Evolutionary conservation across 495 filamentous ascomycete species (phyloP).

Genomic region (Acidiella bohemica): DNA sequence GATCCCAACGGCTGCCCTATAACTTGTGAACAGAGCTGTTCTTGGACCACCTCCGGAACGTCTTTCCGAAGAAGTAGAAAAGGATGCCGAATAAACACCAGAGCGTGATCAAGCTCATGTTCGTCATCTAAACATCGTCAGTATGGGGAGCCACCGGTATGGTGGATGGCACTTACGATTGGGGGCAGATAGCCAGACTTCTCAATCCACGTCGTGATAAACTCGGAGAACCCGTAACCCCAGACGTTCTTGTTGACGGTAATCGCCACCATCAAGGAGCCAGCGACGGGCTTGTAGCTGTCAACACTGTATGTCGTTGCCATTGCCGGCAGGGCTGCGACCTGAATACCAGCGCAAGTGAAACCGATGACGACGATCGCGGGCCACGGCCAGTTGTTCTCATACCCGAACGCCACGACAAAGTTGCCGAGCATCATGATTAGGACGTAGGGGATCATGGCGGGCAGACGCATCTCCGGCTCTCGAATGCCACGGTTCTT

Average conservation of each 20-base stretch:
- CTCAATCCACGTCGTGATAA: slow-evolving; percentile 26
- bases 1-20: too few species aligned
- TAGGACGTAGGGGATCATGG: slow-evolving; percentile 46
- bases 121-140: slow-evolving; percentile 22
- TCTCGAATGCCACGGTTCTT: slow-evolving; percentile 51
- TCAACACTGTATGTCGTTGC: slow-evolving; percentile 43
- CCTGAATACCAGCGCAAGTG: slow-evolving; percentile 38
- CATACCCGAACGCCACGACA: slow-evolving; percentile 46
- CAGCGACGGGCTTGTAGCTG: slow-evolving; percentile 40
- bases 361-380: slow-evolving; percentile 37
- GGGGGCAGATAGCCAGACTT: slow-evolving; percentile 20
- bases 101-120: slow-evolving; percentile 37
- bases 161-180: too few species aligned
- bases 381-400: slow-evolving; percentile 29
- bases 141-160: too few species aligned
- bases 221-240: slow-evolving; percentile 31
- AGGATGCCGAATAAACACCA: slow-evolving; percentile 42
- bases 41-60: slow-evolving; percentile 40
- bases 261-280: slow-evolving; percentile 29
- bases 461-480: slow-evolving; percentile 54
- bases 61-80: slow-evolving; percentile 46
- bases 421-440: slow-evolving; percentile 47
- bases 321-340: slow-evolving; percentile 44
- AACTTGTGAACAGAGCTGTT: slow-evolving; percentile 42
- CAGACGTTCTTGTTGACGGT: slow-evolving; percentile 34